Conservation (phyloP, 2,329 filamentous ascomycete genomes). For the Tolypocladium paradoxum region DNA sequence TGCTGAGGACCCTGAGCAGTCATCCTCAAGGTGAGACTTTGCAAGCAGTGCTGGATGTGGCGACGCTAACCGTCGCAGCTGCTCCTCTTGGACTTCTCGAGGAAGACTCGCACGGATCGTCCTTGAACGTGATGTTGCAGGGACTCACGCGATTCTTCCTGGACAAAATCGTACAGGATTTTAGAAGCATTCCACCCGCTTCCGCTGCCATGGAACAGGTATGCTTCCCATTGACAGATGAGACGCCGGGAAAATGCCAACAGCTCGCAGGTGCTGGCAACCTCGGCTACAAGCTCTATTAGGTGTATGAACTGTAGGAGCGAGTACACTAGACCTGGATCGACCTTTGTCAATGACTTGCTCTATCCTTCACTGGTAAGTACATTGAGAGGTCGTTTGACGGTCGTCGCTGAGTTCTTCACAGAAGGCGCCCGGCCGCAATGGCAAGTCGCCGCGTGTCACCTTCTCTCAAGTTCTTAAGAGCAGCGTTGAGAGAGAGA, state of each 20-base stretch:
- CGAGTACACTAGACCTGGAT: slow-evolving; percentile 70
- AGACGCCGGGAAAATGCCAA: background rate
- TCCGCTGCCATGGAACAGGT: slow-evolving; percentile 62
- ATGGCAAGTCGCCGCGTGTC: slow-evolving; percentile 39
- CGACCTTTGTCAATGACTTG: slow-evolving; percentile 75
- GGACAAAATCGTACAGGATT: slow-evolving; percentile 69
- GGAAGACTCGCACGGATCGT: slow-evolving; percentile 63
- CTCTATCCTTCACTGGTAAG: slow-evolving; percentile 53
- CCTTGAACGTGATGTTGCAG: slow-evolving; percentile 75
- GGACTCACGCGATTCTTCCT: slow-evolving; percentile 76
- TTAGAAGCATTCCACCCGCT: slow-evolving; percentile 52
- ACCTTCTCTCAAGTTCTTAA: slow-evolving; percentile 91
- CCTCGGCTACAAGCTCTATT: slow-evolving; percentile 61
- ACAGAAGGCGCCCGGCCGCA: slow-evolving; percentile 37
- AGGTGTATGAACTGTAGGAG: slow-evolving; percentile 79
- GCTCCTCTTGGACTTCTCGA: slow-evolving; percentile 72
- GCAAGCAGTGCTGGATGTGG: background rate
- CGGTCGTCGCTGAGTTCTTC: background rate
- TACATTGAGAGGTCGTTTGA: background rate
- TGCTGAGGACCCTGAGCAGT: slow-evolving; percentile 79
- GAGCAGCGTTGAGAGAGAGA: slow-evolving; percentile 79
- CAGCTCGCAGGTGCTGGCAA: slow-evolving; percentile 43
- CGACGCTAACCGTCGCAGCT: slow-evolving; percentile 29
- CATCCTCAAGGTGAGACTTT: slow-evolving; percentile 54
- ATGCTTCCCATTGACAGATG: slow-evolving; percentile 9